Percentiles rank a stretch among this genome's conserved stretches.
phyloP scores from a whole-genome alignment of 192 early-diverging fungal species.

The Dissophora globulifera region DNA sequence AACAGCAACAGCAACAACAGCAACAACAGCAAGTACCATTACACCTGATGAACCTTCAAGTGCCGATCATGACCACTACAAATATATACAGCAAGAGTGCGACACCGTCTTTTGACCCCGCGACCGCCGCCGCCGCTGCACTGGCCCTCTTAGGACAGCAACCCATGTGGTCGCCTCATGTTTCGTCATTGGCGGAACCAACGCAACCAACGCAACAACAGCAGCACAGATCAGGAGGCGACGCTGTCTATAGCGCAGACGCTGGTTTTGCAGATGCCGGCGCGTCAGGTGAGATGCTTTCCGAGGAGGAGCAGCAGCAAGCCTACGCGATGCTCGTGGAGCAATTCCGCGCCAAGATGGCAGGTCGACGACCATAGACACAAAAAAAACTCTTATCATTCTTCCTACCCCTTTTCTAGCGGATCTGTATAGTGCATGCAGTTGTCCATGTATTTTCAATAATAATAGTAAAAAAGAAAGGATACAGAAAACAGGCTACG shows the following conservation, averaged over 20 bases:
- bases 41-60: too few species aligned
- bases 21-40: too few species aligned
- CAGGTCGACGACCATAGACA: background rate
- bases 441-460: too few species aligned
- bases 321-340: slow-evolving; percentile 5
- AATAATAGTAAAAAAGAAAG: too few species aligned
- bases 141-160: background rate
- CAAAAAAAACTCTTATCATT: background rate
- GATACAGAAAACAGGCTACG: too few species aligned
- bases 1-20: too few species aligned
- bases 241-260: too few species aligned
- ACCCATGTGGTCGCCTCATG: too few species aligned
- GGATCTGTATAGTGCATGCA: too few species aligned
- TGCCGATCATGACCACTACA: slow-evolving; percentile 10
- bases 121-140: background rate
- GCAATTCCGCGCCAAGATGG: background rate
- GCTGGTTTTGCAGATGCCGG: background rate
- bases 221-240: background rate
- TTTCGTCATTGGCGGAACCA: too few species aligned
- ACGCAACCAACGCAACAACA: background rate
- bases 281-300: background rate
- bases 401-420: background rate
- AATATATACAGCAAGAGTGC: slow-evolving; percentile 9
- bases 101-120: background rate
- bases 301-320: slow-evolving; percentile 15